Conservation (phyloP, 169 alveolate genomes). For the Nephromyces sp. region DNA sequence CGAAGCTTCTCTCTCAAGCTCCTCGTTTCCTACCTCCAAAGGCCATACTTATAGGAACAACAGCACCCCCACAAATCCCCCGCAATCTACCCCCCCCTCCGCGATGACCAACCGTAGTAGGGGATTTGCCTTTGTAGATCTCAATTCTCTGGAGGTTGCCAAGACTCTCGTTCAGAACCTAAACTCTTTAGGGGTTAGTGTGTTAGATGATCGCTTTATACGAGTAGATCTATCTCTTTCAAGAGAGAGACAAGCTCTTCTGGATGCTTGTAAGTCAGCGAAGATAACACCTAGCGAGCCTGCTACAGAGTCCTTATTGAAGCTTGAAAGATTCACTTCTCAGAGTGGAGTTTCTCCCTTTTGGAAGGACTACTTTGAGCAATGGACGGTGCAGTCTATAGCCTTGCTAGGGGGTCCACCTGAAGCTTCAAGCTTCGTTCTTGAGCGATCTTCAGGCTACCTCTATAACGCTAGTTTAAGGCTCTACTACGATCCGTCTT, state of each 20-base stretch:
- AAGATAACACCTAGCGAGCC: background rate
- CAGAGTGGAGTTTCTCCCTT: background rate
- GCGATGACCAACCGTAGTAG: too few relatives aligned
- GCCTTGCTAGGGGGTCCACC: background rate
- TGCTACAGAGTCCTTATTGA: background rate
- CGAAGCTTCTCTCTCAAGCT: too few relatives aligned
- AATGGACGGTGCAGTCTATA: constrained; percentile 7
- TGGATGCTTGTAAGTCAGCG: background rate
- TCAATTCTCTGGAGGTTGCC: too few relatives aligned
- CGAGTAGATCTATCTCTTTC: too few relatives aligned
- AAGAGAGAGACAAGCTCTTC: constrained; percentile 1
- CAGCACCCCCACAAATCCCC: too few relatives aligned
- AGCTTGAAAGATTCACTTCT: background rate
- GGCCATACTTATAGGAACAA: too few relatives aligned
- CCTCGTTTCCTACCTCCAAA: too few relatives aligned
- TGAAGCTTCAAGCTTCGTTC: background rate
- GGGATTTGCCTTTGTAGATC: too few relatives aligned
- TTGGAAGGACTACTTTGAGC: constrained; percentile 7
- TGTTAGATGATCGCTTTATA: too few relatives aligned
- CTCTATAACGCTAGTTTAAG: background rate
- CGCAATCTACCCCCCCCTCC: too few relatives aligned
- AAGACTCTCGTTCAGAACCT: too few relatives aligned
- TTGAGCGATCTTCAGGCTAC: constrained; percentile 12
- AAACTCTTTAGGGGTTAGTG: too few relatives aligned
- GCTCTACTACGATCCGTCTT: constrained; percentile 11